Conservation (phyloP, 2,329 filamentous ascomycete genomes). For the Tolypocladium album region DNA sequence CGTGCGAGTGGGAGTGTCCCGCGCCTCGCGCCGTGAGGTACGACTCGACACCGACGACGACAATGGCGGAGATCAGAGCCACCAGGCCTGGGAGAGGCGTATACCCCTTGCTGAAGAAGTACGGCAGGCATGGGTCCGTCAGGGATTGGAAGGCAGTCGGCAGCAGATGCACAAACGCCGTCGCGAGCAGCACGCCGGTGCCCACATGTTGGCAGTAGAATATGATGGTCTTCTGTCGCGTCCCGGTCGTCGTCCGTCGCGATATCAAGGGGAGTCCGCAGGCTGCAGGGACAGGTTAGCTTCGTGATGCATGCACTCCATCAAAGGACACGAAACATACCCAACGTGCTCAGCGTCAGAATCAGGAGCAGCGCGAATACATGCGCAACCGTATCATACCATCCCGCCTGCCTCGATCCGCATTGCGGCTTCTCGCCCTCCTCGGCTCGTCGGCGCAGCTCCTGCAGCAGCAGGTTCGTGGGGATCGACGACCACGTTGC, state of each 20-base stretch:
- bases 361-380: constrained; percentile 59
- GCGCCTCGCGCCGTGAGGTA: constrained; percentile 67
- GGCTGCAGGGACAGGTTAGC: constrained; percentile 24
- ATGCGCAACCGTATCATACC: constrained; percentile 57
- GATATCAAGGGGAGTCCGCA: constrained; percentile 59
- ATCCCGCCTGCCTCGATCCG: constrained; percentile 38
- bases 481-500: constrained; percentile 36
- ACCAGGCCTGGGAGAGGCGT: constrained; percentile 70
- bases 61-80: constrained; percentile 70
- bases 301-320: not conserved
- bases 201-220: constrained; percentile 66
- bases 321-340: constrained; percentile 20
- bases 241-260: constrained; percentile 44
- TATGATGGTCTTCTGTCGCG: constrained; percentile 47
- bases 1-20: constrained; percentile 48
- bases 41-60: constrained; percentile 80
- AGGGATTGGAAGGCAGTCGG: constrained; percentile 58
- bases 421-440: constrained; percentile 35
- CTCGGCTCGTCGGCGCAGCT: constrained; percentile 37
- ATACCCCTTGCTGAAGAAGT: constrained; percentile 72
- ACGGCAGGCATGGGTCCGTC: constrained; percentile 61
- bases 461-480: constrained; percentile 39
- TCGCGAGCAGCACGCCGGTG: constrained; percentile 77
- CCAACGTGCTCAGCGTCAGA: constrained; percentile 46
- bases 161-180: constrained; percentile 70